A percentile compares a stretch with the other conserved stretches of the same genome.
These are phyloP conservation scores for Hibiscus tridactylites DNA, from an alignment of 345 rosid species.

Conservation along the genomic window DNA sequence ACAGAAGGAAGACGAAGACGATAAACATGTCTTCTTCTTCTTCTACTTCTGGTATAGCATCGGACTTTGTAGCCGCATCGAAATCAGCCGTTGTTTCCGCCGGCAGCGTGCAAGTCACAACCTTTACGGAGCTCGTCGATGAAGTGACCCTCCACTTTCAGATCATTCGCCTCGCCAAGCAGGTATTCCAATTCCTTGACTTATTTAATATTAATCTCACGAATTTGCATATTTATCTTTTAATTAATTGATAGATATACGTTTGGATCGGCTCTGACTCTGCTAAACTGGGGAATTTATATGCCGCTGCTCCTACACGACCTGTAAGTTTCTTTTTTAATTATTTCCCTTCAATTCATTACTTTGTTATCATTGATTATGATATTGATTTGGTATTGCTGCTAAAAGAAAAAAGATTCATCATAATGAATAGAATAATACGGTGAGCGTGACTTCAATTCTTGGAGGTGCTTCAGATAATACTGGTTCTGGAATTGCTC, in stretches of 20 bases:
- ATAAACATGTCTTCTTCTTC: not conserved
- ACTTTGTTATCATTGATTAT: not conserved
- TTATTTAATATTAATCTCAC: not conserved
- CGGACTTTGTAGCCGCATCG: not conserved
- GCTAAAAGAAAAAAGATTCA: not conserved
- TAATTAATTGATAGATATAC: slow-evolving; percentile 37
- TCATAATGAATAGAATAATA: slow-evolving; percentile 37
- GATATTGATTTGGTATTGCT: not conserved
- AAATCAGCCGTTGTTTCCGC: not conserved
- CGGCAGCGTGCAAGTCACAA: slow-evolving; percentile 35
- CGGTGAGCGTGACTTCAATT: slow-evolving; percentile 62
- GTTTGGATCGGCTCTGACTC: slow-evolving; percentile 83
- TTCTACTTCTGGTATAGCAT: not conserved
- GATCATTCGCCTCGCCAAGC: slow-evolving; percentile 58
- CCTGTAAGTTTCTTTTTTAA: slow-evolving; percentile 32
- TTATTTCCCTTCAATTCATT: not conserved
- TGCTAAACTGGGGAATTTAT: slow-evolving; percentile 55
- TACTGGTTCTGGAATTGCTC: slow-evolving; percentile 82
- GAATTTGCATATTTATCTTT: not conserved
- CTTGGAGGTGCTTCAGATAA: slow-evolving; percentile 84
- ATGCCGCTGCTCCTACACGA: slow-evolving; percentile 80
- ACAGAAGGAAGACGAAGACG: not conserved
- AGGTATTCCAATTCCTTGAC: slow-evolving; percentile 24
- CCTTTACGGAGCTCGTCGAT: slow-evolving; percentile 59
- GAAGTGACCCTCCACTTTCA: slow-evolving; percentile 68